Evolutionary conservation across 2,329 filamentous ascomycete species (phyloP), one percentile per base, ranked within the genome.

Genomic region (Rhexocercosporidium sp.): DNA sequence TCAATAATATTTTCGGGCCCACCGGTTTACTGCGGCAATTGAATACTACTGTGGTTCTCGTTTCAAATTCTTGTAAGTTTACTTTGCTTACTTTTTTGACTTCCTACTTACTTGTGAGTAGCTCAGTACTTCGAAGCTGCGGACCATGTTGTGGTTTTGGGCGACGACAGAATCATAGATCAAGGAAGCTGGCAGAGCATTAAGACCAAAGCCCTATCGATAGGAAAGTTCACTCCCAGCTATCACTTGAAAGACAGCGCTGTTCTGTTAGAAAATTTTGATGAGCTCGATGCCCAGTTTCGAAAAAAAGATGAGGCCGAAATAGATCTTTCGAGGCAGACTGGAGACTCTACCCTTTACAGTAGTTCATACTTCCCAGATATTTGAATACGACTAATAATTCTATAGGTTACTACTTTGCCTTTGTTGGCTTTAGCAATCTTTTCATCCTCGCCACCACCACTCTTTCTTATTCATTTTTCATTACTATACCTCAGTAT

Each of bases 1-100:
- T 85, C 44, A 72, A 79, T 11, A 76, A 78, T 3, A 73, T 86
- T 0, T 72, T 86, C 3, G 79, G 81, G 0, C 46, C 70, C 2
- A 66, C 74, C 3, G 84, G 85, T 0, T 64, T 86, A 0, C 71
- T 85, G 1, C 78, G 78, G 14, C 74, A 71, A 16, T 71, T 75
- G 20, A 75, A 77, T 0, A 75, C 76, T 8, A 83, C 82, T 0
- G 80, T 82, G 0, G 66, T 86, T 0, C 73, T 86, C 4, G 79
- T 79, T 2, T 82, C 82, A 31, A 62, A 66, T 37, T 31, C 63
- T 29, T 25, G 66, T 66, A 59, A 39, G 54, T 61, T n/a, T 37
- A 9, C 25, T 20, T 29, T 14, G 25, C 18, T 29, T 31, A 47
- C 12, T 12, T 3, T 51, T 12, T 9, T 49, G 2, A 6, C 9